Evolutionary conservation across 2,329 filamentous ascomycete genomes (phyloP).

Genomic region (Exophiala lecanii-corni): DNA sequence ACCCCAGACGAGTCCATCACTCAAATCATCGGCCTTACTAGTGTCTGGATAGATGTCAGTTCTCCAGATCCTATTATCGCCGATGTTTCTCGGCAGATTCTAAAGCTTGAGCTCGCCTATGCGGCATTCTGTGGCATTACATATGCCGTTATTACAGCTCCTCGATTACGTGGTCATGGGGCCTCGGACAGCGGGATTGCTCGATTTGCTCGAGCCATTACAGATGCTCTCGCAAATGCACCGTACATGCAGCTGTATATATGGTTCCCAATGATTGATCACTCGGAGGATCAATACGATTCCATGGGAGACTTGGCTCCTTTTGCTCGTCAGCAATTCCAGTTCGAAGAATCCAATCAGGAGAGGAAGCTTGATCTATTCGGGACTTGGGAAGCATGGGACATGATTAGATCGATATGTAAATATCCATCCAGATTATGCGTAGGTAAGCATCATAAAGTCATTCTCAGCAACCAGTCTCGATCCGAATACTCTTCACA

Average conservation of each 20-base stretch:
- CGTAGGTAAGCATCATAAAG: slow-evolving; percentile 73
- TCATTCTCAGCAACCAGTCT: too few species aligned
- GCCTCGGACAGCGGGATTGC: slow-evolving; percentile 48
- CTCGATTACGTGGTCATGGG: slow-evolving; percentile 58
- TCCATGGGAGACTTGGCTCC: slow-evolving; percentile 42
- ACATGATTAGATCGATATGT: slow-evolving; percentile 77
- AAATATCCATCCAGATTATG: slow-evolving; percentile 76
- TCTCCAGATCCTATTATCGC: slow-evolving; percentile 78
- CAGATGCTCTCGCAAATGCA: slow-evolving; percentile 71
- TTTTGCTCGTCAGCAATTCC: slow-evolving; percentile 40
- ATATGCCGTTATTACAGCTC: slow-evolving; percentile 77
- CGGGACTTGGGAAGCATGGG: slow-evolving; percentile 89
- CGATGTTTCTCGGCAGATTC: slow-evolving; percentile 80
- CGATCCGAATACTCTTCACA: too few species aligned
- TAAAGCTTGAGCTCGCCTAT: slow-evolving; percentile 88
- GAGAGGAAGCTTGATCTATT: slow-evolving; percentile 62
- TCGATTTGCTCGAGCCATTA: slow-evolving; percentile 78
- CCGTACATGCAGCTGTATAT: slow-evolving; percentile 75
- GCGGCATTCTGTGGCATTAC: slow-evolving; percentile 90
- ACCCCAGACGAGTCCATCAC: slow-evolving; percentile 76
- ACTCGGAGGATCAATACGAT: slow-evolving; percentile 52
- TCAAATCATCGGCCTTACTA: slow-evolving; percentile 73
- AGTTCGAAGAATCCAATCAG: slow-evolving; percentile 30
- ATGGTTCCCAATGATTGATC: slow-evolving; percentile 77
- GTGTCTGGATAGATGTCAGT: slow-evolving; percentile 86